A percentile compares a stretch with the other conserved stretches of the same genome.
These are phyloP conservation scores for Phascolomyces articulosus DNA, from an alignment of 371 early-diverging fungal species.

Conservation along the genomic window DNA sequence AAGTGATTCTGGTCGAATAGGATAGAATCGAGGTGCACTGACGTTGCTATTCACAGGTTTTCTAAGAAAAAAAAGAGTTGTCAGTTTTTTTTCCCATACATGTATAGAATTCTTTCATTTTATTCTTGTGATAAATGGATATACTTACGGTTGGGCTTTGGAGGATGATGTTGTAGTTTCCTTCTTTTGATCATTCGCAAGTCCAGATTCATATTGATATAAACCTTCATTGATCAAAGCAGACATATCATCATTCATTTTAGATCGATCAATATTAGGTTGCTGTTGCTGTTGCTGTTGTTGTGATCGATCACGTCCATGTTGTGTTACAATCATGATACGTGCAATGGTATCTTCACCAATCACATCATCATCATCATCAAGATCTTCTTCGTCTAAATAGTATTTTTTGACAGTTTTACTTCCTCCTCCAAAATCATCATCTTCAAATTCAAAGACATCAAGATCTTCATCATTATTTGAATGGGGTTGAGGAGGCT, in stretches of 20 bases:
- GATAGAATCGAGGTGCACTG: constrained; percentile 67
- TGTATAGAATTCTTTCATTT: too few relatives aligned
- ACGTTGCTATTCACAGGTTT: constrained; percentile 26
- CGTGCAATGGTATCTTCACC: constrained; percentile 89
- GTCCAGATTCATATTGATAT: constrained; percentile 84
- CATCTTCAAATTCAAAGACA: constrained; percentile 79
- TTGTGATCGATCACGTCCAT: constrained; percentile 51
- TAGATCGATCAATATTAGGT: constrained; percentile 77
- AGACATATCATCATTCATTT: constrained; percentile 84
- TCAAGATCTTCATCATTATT: constrained; percentile 69
- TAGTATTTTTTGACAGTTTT: constrained; percentile 70
- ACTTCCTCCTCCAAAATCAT: constrained; percentile 55
- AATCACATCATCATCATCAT: constrained; percentile 69
- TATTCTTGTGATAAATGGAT: too few relatives aligned
- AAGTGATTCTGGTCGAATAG: constrained; percentile 60
- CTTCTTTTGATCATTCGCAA: constrained; percentile 46
- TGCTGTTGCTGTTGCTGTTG: constrained; percentile 54
- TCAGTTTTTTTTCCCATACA: too few relatives aligned
- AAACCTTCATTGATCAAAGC: constrained; percentile 96
- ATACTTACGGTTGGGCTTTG: too few relatives aligned
- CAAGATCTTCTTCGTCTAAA: constrained; percentile 64
- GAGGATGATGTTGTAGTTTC: too few relatives aligned
- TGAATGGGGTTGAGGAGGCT: neutral
- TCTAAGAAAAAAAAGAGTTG: too few relatives aligned
- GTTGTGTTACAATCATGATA: constrained; percentile 91